Base-by-base conservation (phyloP, 2,329 filamentous ascomycete species). In the Coniochaeta sp. region DNA sequence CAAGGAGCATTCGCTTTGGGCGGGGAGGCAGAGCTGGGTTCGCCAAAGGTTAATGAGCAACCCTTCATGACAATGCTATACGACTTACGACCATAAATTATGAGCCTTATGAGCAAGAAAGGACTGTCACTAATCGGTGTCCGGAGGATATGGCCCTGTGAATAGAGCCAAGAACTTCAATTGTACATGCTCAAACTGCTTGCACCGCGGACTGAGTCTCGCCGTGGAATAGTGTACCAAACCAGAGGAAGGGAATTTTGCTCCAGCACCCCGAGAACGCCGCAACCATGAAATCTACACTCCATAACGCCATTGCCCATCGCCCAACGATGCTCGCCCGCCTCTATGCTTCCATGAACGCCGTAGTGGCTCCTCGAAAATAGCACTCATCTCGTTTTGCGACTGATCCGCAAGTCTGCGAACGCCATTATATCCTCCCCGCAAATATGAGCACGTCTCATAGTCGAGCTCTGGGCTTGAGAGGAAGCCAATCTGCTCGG, bases 1-100 rank as follows among this genome's bases (percentile, higher is more conserved):
- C 89, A 19, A 78, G 79, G 22, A 88, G 83, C 65, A 75, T 91
- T 57, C 81, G 82, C 10, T 90, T 90, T 70, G 87, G 87, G 16
- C 79, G 82, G 60, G 79, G 74, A 54, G 75, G 79, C 55, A 80
- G 78, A 60, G 72, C 78, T 44, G 83, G 83, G 0, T 84, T 87
- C 65, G 73, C 80, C 34, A 82, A 74, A 66, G 73, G 69, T 65
- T 83, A 72, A 68, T 60, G 8, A 55, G 32, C 5, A 42, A 22
- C 19, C 19, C 30, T 28, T 28, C 22, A 19, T 24, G 22, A n/a
- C 38, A 40, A 58, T 10, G 28, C 28, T 30, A 10, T 52, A 52
- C 30, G 47, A 52, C 24, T 52, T 52, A 52, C 9, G 47, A 30
- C 47, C 2, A 3, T 52, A 28, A 24, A 14, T 3, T 30, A 28